These are phyloP conservation scores for Eutrema yunnanense DNA, from an alignment of 345 rosid genomes.

Conservation along the genomic window DNA sequence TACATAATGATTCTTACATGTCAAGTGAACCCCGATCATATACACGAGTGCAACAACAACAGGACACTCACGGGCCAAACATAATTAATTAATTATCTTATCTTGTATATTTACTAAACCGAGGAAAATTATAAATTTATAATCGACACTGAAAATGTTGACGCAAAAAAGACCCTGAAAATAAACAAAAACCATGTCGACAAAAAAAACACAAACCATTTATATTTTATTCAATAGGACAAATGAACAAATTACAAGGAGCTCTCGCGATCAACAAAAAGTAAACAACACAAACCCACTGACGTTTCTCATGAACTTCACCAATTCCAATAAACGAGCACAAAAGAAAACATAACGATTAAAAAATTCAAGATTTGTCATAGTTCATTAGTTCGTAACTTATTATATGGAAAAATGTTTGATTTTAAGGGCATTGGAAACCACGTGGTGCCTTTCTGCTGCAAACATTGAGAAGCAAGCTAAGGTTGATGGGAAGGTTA, in stretches of 20 bases:
- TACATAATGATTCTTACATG: not conserved
- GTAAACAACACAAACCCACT: slow-evolving; percentile 6
- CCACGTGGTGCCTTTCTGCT: slow-evolving; percentile 27
- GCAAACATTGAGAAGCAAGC: slow-evolving; percentile 43
- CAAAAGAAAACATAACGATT: not conserved
- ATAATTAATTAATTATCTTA: not conserved
- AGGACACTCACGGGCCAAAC: not conserved
- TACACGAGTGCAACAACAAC: not conserved
- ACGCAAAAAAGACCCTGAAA: too few species aligned
- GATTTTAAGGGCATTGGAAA: slow-evolving; percentile 37
- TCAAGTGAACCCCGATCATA: not conserved
- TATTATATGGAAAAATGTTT: not conserved
- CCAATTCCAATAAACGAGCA: not conserved
- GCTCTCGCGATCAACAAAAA: not conserved
- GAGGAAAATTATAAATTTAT: not conserved
- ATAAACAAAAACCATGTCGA: not conserved
- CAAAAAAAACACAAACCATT: not conserved
- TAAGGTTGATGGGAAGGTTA: slow-evolving; percentile 36
- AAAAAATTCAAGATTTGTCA: not conserved
- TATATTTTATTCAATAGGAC: slow-evolving; percentile 9
- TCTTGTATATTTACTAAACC: not conserved
- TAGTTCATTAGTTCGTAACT: not conserved
- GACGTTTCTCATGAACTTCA: not conserved
- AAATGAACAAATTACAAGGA: slow-evolving; percentile 11
- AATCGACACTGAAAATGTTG: not conserved